These are phyloP conservation scores for Podospora australis DNA, from an alignment of 495 filamentous ascomycete species.

Conservation along the genomic window DNA sequence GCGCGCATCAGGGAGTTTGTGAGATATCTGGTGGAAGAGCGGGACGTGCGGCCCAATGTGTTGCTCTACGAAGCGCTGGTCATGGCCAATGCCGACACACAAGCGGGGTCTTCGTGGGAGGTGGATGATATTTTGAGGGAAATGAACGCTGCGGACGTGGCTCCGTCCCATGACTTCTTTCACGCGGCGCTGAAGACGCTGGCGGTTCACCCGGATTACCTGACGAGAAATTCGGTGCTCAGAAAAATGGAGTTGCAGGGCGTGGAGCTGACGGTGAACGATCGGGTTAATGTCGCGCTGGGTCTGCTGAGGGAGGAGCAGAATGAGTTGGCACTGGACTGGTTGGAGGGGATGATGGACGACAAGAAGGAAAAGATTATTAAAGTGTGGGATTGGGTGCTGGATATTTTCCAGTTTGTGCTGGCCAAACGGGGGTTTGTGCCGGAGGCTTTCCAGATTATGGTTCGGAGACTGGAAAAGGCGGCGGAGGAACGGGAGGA, in stretches of 20 bases:
- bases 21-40: slow-evolving; percentile 53
- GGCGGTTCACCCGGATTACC: slow-evolving; percentile 78
- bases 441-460: slow-evolving; percentile 63
- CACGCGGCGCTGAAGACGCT: slow-evolving; percentile 68
- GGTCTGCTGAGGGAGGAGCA: slow-evolving; percentile 75
- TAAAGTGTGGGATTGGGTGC: slow-evolving; percentile 51
- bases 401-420: slow-evolving; percentile 64
- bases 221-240: slow-evolving; percentile 65
- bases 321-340: slow-evolving; percentile 72
- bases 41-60: slow-evolving; percentile 55
- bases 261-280: slow-evolving; percentile 57
- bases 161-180: slow-evolving; percentile 57
- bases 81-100: slow-evolving; percentile 57
- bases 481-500: too few relatives aligned
- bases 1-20: slow-evolving; percentile 35
- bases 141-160: slow-evolving; percentile 56
- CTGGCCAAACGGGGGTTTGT: slow-evolving; percentile 65
- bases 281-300: slow-evolving; percentile 59
- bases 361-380: slow-evolving; percentile 33
- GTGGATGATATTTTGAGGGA: slow-evolving; percentile 59
- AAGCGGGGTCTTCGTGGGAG: slow-evolving; percentile 56
- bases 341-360: slow-evolving; percentile 58
- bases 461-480: slow-evolving; percentile 49
- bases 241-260: slow-evolving; percentile 63
- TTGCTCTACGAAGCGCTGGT: slow-evolving; percentile 70